Evolutionary conservation across 116 monocot species (phyloP), one percentile per base, ranked within the genome.

Genomic region (Papilionanthe hybrid): DNA sequence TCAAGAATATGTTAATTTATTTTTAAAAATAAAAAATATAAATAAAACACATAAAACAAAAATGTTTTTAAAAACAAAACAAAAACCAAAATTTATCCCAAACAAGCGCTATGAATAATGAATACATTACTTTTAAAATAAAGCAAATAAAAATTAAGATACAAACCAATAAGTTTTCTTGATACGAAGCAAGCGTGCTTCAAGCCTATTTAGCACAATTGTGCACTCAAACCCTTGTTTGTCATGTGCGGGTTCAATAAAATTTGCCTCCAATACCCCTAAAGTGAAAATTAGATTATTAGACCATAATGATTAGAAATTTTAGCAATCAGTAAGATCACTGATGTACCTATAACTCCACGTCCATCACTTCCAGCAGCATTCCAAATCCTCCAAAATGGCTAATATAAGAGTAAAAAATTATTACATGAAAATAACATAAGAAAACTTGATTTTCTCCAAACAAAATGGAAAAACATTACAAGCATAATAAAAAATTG

Each of bases 321-420:
- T 63, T 3, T 37, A 20, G 13, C 1, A 56, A 75, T 27, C 1
- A 75, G 27, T 10, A 22, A 22, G 41, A 72, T 23, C 5, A 75
- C 74, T 5, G 17, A 71, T 23, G 32, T 86, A 88, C 91, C 91
- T 82, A 91, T 79, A 80, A 91, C 88, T 86, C 91, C 91, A 75
- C 91, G 91, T 15, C 91, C 91, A 86, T 86, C 86, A 79, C 91
- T 91, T 76, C 88, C 91, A 57, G 91, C 84, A 82, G 91, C 83
- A 91, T 84, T 88, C 91, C 91, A 91, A 9, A 91, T 75, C 66
- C 88, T 88, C 91, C 88, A 88, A 73, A 91, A 91, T 73, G 91
- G 91, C 91, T 91, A 78, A 37, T 75, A 82, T 17, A 53, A 53
- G 53, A 53, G 15, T 53, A 53, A 2, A 45, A 17, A 53, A 3